These are phyloP conservation scores for Ambrosia artemisiifolia DNA, from an alignment of 129 eudicot species.

Conservation along the genomic window DNA sequence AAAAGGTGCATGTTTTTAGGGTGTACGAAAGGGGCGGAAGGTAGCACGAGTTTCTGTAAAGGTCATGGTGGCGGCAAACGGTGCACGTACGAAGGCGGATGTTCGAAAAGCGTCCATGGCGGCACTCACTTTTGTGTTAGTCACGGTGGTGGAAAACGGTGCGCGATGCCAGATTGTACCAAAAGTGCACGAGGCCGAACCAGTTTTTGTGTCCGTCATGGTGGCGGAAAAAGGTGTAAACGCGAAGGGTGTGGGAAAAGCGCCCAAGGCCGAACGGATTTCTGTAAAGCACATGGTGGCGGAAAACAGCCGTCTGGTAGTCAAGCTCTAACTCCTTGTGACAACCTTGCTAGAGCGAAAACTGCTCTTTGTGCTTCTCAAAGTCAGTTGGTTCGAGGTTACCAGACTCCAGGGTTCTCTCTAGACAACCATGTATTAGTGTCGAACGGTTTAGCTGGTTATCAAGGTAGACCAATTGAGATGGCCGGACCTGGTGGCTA, in stretches of 20 bases:
- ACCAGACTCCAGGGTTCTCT: conserved; percentile 10
- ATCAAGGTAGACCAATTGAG: conserved; percentile 13
- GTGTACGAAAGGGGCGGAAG: conserved; percentile 91
- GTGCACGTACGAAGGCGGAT: conserved; percentile 72
- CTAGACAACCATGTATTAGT: background rate
- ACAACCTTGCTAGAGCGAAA: conserved; percentile 68
- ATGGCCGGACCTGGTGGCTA: conserved; percentile 21
- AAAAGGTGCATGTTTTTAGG: conserved; percentile 69
- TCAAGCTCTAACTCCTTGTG: conserved; percentile 34
- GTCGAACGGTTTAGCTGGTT: background rate
- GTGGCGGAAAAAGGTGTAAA: conserved; percentile 89
- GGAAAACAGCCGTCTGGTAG: conserved; percentile 48
- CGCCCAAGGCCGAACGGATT: conserved; percentile 90
- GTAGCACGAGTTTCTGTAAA: conserved; percentile 80
- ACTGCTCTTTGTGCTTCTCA: conserved; percentile 57
- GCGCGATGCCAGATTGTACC: conserved; percentile 58
- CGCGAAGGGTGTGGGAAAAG: conserved; percentile 78
- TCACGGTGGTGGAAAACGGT: conserved; percentile 95
- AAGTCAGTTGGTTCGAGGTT: conserved; percentile 40
- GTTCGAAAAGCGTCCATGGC: conserved; percentile 85
- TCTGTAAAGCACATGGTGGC: conserved; percentile 94
- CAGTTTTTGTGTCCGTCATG: conserved; percentile 78
- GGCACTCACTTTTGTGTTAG: conserved; percentile 75
- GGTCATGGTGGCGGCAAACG: conserved; percentile 97
- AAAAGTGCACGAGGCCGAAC: conserved; percentile 92